Evolutionary conservation across 352 stramenopile genomes (phyloP).

Genomic region (Pythium scleroteichum): DNA sequence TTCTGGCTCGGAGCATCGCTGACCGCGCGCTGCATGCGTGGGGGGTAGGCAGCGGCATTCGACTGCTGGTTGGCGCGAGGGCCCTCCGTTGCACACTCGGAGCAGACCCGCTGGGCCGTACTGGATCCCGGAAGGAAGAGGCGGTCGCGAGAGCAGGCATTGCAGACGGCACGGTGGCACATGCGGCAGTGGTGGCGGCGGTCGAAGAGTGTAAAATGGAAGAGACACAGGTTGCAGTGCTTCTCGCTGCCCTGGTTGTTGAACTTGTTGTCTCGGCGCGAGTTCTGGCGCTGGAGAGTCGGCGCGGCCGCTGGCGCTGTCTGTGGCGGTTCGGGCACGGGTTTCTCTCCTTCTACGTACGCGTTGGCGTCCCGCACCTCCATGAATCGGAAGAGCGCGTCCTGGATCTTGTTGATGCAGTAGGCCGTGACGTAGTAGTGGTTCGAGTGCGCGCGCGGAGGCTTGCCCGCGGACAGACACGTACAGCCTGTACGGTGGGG

Average conservation of each 20-base stretch:
- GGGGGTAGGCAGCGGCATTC: slow-evolving; percentile 16
- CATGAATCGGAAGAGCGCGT: slow-evolving; percentile 83
- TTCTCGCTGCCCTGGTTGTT: slow-evolving; percentile 76
- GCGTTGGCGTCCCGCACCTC: slow-evolving; percentile 74
- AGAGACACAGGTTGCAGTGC: slow-evolving; percentile 89
- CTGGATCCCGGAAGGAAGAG: slow-evolving; percentile 82
- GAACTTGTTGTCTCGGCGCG: slow-evolving; percentile 62
- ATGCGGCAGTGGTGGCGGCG: slow-evolving; percentile 89
- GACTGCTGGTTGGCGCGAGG: slow-evolving; percentile 54
- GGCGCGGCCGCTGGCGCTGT: slow-evolving; percentile 39
- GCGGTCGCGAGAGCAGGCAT: slow-evolving; percentile 82
- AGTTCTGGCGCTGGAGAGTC: slow-evolving; percentile 58
- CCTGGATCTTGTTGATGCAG: slow-evolving; percentile 88
- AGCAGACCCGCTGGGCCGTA: slow-evolving; percentile 88
- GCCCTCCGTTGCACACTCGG: slow-evolving; percentile 83
- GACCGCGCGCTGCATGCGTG: slow-evolving; percentile 49
- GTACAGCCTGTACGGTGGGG: slow-evolving; percentile 83
- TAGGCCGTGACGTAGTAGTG: slow-evolving; percentile 90
- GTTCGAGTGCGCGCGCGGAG: slow-evolving; percentile 70
- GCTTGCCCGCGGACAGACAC: slow-evolving; percentile 72
- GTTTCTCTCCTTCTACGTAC: slow-evolving; percentile 76
- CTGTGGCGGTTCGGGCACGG: slow-evolving; percentile 59
- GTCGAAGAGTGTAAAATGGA: slow-evolving; percentile 90
- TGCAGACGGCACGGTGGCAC: slow-evolving; percentile 87
- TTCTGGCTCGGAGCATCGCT: slow-evolving; percentile 50